phyloP scores from a whole-genome alignment of 2,329 filamentous ascomycete genomes.

The Penicillium sp. region DNA sequence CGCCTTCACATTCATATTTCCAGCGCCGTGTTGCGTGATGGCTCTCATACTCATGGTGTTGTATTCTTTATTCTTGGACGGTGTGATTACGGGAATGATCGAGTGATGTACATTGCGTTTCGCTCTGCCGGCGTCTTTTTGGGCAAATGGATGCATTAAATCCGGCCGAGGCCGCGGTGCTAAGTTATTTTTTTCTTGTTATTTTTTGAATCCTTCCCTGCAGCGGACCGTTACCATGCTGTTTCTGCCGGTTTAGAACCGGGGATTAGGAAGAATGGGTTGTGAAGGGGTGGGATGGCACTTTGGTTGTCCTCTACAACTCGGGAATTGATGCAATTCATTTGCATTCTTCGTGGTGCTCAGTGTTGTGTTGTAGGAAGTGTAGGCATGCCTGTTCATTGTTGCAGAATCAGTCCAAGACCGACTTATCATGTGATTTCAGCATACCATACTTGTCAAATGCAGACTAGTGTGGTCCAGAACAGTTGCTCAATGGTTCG shows the following conservation, averaged over 20 bases:
- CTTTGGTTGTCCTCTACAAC: constrained; percentile 1
- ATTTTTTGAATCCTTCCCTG: constrained; percentile 1
- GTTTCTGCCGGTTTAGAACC: constrained; percentile 11
- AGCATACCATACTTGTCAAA: neutral
- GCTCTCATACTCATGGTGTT: constrained; percentile 13
- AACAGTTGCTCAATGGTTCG: neutral
- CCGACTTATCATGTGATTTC: neutral
- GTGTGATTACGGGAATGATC: constrained; percentile 14
- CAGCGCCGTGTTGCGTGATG: constrained; percentile 7
- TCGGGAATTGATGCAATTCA: constrained; percentile 16
- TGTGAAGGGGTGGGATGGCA: neutral
- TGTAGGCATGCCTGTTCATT: neutral
- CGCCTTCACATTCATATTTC: constrained; percentile 6
- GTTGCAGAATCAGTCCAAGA: neutral
- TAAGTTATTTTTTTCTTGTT: constrained; percentile 6
- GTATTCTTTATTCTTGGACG: constrained; percentile 9
- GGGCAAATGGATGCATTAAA: constrained; percentile 27
- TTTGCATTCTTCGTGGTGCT: constrained; percentile 6
- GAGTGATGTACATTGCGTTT: constrained; percentile 29
- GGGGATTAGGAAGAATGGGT: neutral
- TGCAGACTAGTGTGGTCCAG: neutral
- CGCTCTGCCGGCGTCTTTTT: constrained; percentile 23
- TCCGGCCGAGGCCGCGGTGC: constrained; percentile 7
- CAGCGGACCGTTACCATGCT: neutral
- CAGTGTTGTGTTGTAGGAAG: neutral